Percentiles rank a stretch among this genome's conserved stretches.
These are phyloP conservation scores for Kokia cookei DNA, from an alignment of 441 rosid species.

Conservation along the genomic window DNA sequence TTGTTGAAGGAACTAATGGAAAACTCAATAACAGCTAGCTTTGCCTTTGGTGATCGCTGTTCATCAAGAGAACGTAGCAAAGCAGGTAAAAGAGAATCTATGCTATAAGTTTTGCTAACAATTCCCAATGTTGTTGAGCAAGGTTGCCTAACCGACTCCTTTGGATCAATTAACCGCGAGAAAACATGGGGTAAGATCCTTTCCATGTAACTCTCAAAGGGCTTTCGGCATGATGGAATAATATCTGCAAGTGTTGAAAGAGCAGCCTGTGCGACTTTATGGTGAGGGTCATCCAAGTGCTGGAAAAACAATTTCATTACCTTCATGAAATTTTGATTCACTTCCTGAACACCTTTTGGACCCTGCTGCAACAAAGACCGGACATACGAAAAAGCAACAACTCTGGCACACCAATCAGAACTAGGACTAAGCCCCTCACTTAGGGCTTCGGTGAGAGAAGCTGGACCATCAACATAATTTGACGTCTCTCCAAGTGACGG, in stretches of 20 bases:
- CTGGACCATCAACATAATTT: conserved; percentile 79
- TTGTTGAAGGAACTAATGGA: conserved; percentile 83
- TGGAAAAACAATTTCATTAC: conserved; percentile 98
- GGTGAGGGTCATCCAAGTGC: conserved; percentile 99
- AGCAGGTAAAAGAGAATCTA: conserved; percentile 89
- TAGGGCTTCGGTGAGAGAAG: conserved; percentile 80
- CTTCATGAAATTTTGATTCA: conserved; percentile 85
- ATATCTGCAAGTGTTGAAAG: conserved; percentile 90
- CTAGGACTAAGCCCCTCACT: conserved; percentile 83
- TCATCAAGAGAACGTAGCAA: conserved; percentile 96
- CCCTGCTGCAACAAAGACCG: conserved; percentile 86
- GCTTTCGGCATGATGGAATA: conserved; percentile 87
- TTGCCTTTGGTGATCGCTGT: conserved; percentile 98
- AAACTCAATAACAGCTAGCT: conserved; percentile 95
- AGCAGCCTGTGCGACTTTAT: conserved; percentile 99
- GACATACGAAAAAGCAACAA: conserved; percentile 85
- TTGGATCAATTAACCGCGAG: conserved; percentile 93
- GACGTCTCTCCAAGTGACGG: conserved; percentile 72
- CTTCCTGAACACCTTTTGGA: conserved; percentile 90
- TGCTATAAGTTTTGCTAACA: conserved; percentile 86
- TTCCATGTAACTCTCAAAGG: conserved; percentile 96
- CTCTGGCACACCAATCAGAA: conserved; percentile 98
- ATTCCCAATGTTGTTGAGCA: conserved; percentile 81
- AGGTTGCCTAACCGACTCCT: conserved; percentile 90
- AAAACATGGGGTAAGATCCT: conserved; percentile 96